A percentile compares a stretch with the other conserved stretches of the same genome.
phyloP scores from a whole-genome alignment of 2,329 filamentous ascomycete species.

The Stemphylium lycopersici region DNA sequence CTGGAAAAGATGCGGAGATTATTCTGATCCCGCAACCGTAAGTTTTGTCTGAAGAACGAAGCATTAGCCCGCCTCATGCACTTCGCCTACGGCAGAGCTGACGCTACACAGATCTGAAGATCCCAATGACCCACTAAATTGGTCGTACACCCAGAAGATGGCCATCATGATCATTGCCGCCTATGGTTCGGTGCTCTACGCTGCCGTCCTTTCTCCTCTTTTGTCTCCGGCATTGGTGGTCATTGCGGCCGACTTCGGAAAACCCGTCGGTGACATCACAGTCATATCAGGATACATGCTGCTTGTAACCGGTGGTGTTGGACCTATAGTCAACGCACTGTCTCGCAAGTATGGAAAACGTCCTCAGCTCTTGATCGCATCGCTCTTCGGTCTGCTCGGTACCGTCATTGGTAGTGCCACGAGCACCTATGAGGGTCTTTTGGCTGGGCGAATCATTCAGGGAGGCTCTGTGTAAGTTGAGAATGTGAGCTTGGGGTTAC shows the following conservation, averaged over 20 bases:
- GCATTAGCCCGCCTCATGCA: neutral
- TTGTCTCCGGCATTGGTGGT: conserved; percentile 45
- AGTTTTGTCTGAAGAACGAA: conserved; percentile 31
- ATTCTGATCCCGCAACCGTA: conserved; percentile 46
- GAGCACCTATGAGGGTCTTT: conserved; percentile 37
- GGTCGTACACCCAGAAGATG: conserved; percentile 41
- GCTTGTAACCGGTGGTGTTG: conserved; percentile 42
- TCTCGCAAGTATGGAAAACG: conserved; percentile 45
- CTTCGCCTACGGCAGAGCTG: conserved; percentile 36
- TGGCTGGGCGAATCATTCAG: conserved; percentile 44
- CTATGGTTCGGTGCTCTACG: conserved; percentile 44
- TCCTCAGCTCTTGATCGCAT: conserved; percentile 40
- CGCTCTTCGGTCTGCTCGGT: conserved; percentile 37
- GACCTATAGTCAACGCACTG: conserved; percentile 40
- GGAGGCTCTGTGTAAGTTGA: conserved; percentile 30
- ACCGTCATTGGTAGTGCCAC: conserved; percentile 36
- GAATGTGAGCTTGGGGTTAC: conserved; percentile 9
- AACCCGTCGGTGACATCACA: conserved; percentile 40
- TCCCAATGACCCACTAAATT: conserved; percentile 47
- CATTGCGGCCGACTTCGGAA: conserved; percentile 39
- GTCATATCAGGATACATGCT: conserved; percentile 49
- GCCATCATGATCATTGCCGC: conserved; percentile 41
- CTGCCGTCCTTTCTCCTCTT: conserved; percentile 40
- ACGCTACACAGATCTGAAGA: conserved; percentile 45
- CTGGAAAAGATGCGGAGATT: conserved; percentile 41